Evolutionary conservation across 108 stramenopile species (phyloP).

Genomic region (Bacterosira constricta): DNA sequence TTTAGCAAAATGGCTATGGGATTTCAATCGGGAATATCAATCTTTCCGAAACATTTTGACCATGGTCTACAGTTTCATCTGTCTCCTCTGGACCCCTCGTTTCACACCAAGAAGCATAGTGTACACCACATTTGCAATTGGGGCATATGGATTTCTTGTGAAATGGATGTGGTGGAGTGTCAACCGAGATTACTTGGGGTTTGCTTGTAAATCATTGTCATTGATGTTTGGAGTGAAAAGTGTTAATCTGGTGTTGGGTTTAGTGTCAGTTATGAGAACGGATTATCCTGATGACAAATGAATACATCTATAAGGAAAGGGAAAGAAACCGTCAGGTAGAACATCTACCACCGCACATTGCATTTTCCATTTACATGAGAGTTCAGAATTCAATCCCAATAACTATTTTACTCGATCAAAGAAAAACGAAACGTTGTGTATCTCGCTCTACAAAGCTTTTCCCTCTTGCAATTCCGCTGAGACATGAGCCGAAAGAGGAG

Average conservation of each 20-base stretch:
- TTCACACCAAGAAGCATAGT: conserved; percentile 10
- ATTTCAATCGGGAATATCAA: conserved; percentile 6
- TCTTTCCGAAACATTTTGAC: conserved; percentile 6
- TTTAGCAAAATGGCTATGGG: conserved; percentile 14
- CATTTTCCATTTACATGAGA: too few species aligned
- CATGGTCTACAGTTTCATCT: conserved; percentile 20
- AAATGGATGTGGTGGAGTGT: conserved; percentile 24
- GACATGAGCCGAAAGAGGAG: too few species aligned
- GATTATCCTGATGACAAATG: not conserved
- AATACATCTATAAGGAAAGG: too few species aligned
- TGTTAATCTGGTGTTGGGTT: not conserved
- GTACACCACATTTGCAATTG: not conserved
- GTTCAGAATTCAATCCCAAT: too few species aligned
- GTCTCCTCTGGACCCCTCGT: conserved; percentile 10
- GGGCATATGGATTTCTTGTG: conserved; percentile 6
- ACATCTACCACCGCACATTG: too few species aligned
- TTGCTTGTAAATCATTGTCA: conserved; percentile 15
- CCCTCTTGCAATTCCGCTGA: too few species aligned
- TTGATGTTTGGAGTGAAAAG: conserved; percentile 13
- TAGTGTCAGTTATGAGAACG: not conserved
- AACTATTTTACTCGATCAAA: too few species aligned
- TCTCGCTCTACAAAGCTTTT: too few species aligned
- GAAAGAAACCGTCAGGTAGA: too few species aligned
- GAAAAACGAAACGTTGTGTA: too few species aligned
- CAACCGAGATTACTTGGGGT: conserved; percentile 19